phyloP scores from a whole-genome alignment of 768 basidiomycete genomes.

The Paxillus ammoniavirescens region DNA sequence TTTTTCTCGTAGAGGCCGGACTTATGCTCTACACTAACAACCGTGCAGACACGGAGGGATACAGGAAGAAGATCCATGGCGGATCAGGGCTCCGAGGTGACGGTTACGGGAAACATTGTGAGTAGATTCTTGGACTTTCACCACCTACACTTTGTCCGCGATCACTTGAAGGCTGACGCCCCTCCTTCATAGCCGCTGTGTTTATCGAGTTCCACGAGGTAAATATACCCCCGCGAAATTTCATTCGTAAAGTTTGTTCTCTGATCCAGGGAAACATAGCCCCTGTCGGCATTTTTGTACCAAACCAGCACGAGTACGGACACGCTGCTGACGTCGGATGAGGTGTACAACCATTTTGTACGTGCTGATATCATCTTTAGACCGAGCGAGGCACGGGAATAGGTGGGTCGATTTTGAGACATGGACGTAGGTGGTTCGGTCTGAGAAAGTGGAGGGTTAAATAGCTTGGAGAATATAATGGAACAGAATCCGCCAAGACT shows the following conservation, averaged over 20 bases:
- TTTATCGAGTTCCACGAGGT: conserved; percentile 73
- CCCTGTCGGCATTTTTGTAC: conserved; percentile 65
- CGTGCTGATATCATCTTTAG: conserved; percentile 47
- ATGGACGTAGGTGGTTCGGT: conserved; percentile 3
- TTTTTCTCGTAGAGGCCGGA: conserved; percentile 52
- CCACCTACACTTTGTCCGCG: not conserved
- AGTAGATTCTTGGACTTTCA: conserved; percentile 19
- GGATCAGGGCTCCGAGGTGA: conserved; percentile 61
- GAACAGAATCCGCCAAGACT: too few species aligned
- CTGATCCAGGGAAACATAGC: conserved; percentile 25
- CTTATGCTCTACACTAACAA: conserved; percentile 75
- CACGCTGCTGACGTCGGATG: conserved; percentile 65
- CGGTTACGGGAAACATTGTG: conserved; percentile 59
- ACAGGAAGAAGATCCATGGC: conserved; percentile 73
- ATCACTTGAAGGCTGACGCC: too few species aligned
- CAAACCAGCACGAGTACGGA: conserved; percentile 55
- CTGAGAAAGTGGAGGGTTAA: too few species aligned
- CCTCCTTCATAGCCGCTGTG: conserved; percentile 44
- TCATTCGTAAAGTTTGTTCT: not conserved
- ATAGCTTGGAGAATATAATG: too few species aligned
- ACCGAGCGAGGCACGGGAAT: conserved; percentile 11
- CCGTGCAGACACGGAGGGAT: conserved; percentile 43
- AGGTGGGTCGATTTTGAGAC: not conserved
- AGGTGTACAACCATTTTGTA: conserved; percentile 74
- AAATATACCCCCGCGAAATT: not conserved